Base-by-base conservation (phyloP, 176 grass and related monocot species). In the Neostapfia colusana region DNA sequence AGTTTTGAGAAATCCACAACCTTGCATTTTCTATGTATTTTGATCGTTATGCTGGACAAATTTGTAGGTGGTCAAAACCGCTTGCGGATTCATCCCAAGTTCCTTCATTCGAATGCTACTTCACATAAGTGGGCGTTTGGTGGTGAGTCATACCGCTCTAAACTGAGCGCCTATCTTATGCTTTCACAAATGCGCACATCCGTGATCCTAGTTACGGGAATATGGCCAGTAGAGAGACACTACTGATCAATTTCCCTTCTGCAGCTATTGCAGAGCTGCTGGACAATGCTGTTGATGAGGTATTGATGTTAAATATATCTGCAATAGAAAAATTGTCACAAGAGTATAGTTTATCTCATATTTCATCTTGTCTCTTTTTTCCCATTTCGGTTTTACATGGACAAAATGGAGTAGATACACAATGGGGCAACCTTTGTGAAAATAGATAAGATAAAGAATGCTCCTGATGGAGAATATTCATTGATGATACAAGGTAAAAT, bases 341-440 rank as follows among this genome's bases (percentile, higher is more conserved):
- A 35, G 48, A 55, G 1, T 23, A n/a, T 23, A 63, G 6, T 45
- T 28, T 42, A 23, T 75, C 36, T 28, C 12, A 57, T 54, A 17
- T n/a, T 2, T 62, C 15, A 46, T 46, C 26, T 58, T 68, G 36
- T 46, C 0, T 46, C 0, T 66, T 81, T 66, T 31, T 20, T 55
- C 40, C 25, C 61, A 80, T n/a, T 40, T 63, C 41, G 59, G 31
- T 76, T 79, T 70, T 59, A 6, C 69, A 72, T 64, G 55, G 49
- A 11, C 11, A 35, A 53, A 42, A 74, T 86, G 62, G 54, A 84
- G 31, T 65, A 91, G 89, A 81, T 91, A 10, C 67, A 75, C 36
- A 87, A 77, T 18, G 92, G 92, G 2, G 92, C 92, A 74, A 89
- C 83, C 41, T 91, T 80, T 89, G 89, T 91, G 35, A 91, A 91